These are phyloP conservation scores for Eutrema salsugineum DNA, from an alignment of 441 rosid genomes.

Conservation along the genomic window DNA sequence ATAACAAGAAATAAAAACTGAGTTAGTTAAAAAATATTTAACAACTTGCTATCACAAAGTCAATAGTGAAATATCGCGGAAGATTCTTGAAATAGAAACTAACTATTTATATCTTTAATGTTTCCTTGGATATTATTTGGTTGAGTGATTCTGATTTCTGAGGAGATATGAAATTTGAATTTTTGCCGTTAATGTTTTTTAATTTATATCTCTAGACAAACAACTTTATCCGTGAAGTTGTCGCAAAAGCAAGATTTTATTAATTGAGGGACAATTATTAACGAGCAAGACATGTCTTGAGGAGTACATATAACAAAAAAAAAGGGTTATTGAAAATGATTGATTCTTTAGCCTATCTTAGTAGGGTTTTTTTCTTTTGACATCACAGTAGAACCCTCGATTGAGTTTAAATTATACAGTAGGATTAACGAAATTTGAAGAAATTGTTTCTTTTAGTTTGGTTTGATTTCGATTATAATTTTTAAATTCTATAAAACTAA, in stretches of 20 bases:
- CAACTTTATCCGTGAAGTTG: conserved; percentile 19
- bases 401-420: neutral
- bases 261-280: conserved; percentile 16
- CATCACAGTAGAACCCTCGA: neutral
- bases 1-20: neutral
- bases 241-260: conserved; percentile 7
- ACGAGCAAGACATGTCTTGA: conserved; percentile 24
- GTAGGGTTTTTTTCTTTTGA: too few relatives aligned
- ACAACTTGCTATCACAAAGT: neutral
- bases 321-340: conserved; percentile 19
- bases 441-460: neutral
- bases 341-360: neutral
- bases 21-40: neutral
- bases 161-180: neutral
- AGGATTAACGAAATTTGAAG: neutral
- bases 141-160: neutral
- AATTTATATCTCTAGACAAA: neutral
- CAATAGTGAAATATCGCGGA: conserved; percentile 1
- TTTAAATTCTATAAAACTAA: neutral
- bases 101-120: neutral
- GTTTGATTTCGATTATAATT: neutral
- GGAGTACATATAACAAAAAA: conserved; percentile 18
- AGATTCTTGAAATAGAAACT: neutral
- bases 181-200: neutral
- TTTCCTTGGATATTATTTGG: neutral